A percentile compares a stretch with the other conserved stretches of the same genome.
These are phyloP conservation scores for Fennellomyces sp. DNA, from an alignment of 371 early-diverging fungal species.

Conservation along the genomic window DNA sequence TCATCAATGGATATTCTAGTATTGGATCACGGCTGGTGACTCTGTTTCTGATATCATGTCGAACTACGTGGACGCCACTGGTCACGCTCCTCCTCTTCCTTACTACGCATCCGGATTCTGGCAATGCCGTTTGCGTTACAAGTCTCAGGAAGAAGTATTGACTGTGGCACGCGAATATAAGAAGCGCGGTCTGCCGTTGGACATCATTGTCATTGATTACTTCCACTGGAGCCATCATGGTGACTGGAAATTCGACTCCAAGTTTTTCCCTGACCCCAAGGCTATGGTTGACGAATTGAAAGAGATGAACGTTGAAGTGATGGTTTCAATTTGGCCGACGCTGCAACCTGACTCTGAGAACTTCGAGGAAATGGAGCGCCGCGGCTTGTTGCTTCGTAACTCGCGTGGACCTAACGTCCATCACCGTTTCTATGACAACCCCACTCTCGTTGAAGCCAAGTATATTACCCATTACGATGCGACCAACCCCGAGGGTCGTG, in stretches of 20 bases:
- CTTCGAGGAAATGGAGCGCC: slow-evolving; percentile 15
- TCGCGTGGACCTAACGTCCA: slow-evolving; percentile 14
- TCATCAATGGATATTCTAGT: not conserved
- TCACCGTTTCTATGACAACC: slow-evolving; percentile 18
- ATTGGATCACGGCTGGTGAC: slow-evolving; percentile 19
- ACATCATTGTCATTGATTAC: slow-evolving; percentile 19
- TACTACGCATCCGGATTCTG: slow-evolving; percentile 23
- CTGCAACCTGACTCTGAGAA: slow-evolving; percentile 17
- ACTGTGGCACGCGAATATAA: slow-evolving; percentile 17
- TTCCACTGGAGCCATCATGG: slow-evolving; percentile 17
- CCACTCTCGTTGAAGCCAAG: slow-evolving; percentile 6
- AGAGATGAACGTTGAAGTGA: slow-evolving; percentile 9
- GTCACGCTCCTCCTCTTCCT: slow-evolving; percentile 18
- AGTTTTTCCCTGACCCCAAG: slow-evolving; percentile 8
- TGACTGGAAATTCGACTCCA: slow-evolving; percentile 18
- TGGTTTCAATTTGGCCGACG: slow-evolving; percentile 20
- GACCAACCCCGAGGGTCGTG: slow-evolving; percentile 19
- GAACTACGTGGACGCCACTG: slow-evolving; percentile 21
- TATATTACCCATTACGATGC: slow-evolving; percentile 21
- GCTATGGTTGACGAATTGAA: slow-evolving; percentile 16
- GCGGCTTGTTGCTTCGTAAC: slow-evolving; percentile 16
- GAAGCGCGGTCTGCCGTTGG: slow-evolving; percentile 12
- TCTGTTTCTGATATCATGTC: slow-evolving; percentile 15
- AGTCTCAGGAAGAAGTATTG: slow-evolving; percentile 15
- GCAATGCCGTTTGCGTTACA: slow-evolving; percentile 21